These are phyloP conservation scores for Aspergillus vadensis DNA, from an alignment of 2,329 filamentous ascomycete species.

Conservation along the genomic window DNA sequence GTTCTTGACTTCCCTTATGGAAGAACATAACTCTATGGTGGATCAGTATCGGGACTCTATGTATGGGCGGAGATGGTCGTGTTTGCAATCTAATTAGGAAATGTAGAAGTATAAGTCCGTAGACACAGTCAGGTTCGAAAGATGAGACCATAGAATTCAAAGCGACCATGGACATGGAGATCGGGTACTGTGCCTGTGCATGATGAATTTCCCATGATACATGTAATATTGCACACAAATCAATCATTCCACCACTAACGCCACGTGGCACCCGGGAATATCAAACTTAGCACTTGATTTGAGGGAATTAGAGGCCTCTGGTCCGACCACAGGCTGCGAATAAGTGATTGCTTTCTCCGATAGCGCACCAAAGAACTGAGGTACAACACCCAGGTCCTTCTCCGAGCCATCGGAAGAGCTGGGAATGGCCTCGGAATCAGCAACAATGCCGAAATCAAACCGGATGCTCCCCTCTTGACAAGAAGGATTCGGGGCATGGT, in stretches of 20 bases:
- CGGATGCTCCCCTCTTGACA: background rate
- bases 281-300: constrained; percentile 38
- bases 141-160: too few relatives aligned
- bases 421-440: background rate
- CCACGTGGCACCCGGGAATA: constrained; percentile 38
- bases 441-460: background rate
- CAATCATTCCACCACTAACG: constrained; percentile 19
- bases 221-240: too few relatives aligned
- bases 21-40: too few relatives aligned
- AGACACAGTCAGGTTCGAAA: too few relatives aligned
- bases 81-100: too few relatives aligned
- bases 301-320: constrained; percentile 4
- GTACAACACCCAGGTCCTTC: background rate
- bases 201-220: too few relatives aligned
- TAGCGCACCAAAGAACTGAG: constrained; percentile 15
- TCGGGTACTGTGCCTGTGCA: too few relatives aligned
- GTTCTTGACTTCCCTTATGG: too few relatives aligned
- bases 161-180: too few relatives aligned
- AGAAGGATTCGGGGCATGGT: background rate
- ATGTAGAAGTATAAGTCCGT: too few relatives aligned
- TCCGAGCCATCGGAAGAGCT: background rate
- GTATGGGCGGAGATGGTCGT: too few relatives aligned
- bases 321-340: constrained; percentile 25
- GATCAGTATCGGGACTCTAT: too few relatives aligned
- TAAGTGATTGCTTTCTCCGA: constrained; percentile 45